A percentile compares a stretch with the other conserved stretches of the same genome.
These are phyloP conservation scores for Miscanthus sacchariflorus DNA, from an alignment of 202 grass and related monocot genomes.

Conservation along the genomic window DNA sequence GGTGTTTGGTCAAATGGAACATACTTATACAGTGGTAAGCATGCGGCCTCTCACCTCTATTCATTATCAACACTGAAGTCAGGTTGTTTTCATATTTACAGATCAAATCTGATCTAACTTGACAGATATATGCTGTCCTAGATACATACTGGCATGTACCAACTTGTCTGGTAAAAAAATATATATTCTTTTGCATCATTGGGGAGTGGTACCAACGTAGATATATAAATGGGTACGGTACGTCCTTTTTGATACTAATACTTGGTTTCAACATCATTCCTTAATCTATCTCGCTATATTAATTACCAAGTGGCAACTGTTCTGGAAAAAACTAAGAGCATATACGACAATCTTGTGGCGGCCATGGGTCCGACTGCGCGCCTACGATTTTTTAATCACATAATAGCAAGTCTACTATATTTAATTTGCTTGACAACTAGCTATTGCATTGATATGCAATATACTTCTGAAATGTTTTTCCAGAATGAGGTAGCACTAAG, in stretches of 20 bases:
- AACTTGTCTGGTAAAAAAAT: not conserved
- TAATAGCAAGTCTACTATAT: not conserved
- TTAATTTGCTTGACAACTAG: not conserved
- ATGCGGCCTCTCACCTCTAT: not conserved
- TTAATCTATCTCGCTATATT: not conserved
- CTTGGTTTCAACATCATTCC: not conserved
- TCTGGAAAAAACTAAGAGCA: not conserved
- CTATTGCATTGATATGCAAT: not conserved
- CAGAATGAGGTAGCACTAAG: too few species aligned
- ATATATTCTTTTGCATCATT: not conserved
- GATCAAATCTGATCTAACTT: not conserved
- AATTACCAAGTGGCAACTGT: not conserved
- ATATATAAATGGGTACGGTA: not conserved
- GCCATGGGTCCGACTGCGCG: not conserved
- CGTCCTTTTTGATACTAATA: not conserved
- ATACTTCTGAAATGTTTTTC: not conserved
- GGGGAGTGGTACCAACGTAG: not conserved
- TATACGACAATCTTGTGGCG: slow-evolving; percentile 36
- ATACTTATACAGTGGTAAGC: not conserved
- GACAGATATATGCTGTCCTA: not conserved
- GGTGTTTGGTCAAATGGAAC: not conserved
- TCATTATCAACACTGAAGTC: not conserved
- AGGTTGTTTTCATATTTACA: not conserved
- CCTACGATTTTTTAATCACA: not conserved
- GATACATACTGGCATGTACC: not conserved